Percentiles rank a stretch among this genome's conserved stretches.
phyloP scores from a whole-genome alignment of 306 rosid species.

The Pueraria montana region DNA sequence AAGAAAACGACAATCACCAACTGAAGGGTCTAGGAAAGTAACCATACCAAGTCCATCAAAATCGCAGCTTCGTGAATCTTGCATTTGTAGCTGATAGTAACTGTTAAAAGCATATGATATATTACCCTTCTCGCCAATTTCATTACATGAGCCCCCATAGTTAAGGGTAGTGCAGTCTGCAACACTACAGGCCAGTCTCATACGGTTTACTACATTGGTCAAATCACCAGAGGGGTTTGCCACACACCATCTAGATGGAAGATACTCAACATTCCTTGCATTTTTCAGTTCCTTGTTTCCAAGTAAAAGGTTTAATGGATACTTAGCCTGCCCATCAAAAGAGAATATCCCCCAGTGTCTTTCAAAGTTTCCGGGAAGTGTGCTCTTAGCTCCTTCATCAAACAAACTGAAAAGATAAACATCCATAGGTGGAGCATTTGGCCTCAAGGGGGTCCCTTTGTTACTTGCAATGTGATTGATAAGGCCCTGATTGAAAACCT shows the following conservation, averaged over 20 bases:
- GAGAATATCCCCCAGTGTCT: conserved; percentile 98
- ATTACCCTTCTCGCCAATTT: conserved; percentile 87
- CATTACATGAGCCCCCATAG: conserved; percentile 95
- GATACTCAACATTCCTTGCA: conserved; percentile 83
- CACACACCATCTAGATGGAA: conserved; percentile 95
- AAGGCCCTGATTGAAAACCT: conserved; percentile 90
- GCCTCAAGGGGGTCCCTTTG: conserved; percentile 93
- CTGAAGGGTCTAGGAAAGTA: conserved; percentile 86
- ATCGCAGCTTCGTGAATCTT: conserved; percentile 78
- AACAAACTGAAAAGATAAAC: conserved; percentile 79
- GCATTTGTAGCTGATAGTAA: conserved; percentile 93
- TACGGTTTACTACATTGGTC: conserved; percentile 68
- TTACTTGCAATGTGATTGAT: conserved; percentile 70
- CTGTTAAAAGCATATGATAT: conserved; percentile 95
- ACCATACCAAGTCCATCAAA: conserved; percentile 92
- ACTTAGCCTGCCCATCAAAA: conserved; percentile 94
- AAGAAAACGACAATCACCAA: conserved; percentile 84
- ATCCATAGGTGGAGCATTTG: conserved; percentile 76
- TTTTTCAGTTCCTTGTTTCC: conserved; percentile 74
- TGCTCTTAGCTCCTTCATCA: conserved; percentile 93
- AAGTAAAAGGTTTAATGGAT: conserved; percentile 78
- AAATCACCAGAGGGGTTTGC: conserved; percentile 78
- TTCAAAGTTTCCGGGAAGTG: conserved; percentile 91
- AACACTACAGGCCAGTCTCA: conserved; percentile 81
- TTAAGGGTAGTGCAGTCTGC: conserved; percentile 94